A percentile compares a stretch with the other conserved stretches of the same genome.
Evolutionary conservation across 2,329 filamentous ascomycete genomes (phyloP).

Genomic region (Hymenoscyphus albidus): DNA sequence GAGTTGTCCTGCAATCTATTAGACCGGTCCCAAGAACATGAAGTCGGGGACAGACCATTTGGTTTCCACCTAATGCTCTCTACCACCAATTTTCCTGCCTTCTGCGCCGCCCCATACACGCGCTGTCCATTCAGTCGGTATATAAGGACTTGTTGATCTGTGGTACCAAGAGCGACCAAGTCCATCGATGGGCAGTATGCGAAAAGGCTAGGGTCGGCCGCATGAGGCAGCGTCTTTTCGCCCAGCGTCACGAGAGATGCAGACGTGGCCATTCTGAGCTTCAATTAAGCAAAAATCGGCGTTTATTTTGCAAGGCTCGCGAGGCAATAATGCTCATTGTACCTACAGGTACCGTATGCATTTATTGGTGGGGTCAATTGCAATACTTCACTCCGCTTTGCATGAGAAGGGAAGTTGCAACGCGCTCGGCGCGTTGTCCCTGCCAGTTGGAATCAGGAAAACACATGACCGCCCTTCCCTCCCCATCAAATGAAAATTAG

Average conservation of each 20-base stretch:
- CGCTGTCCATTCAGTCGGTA: constrained; percentile 74
- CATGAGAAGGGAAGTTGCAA: background rate
- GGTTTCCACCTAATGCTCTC: constrained; percentile 38
- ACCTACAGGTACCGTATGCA: background rate
- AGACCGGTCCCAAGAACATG: background rate
- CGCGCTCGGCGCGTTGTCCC: background rate
- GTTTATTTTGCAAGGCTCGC: background rate
- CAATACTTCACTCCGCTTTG: background rate
- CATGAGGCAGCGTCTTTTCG: constrained; percentile 54
- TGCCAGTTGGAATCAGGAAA: constrained; percentile 9
- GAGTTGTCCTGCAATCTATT: constrained; percentile 55
- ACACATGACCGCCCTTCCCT: constrained; percentile 3
- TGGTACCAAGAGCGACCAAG: constrained; percentile 69
- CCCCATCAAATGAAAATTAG: too few species aligned
- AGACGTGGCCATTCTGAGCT: background rate
- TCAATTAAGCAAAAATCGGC: background rate
- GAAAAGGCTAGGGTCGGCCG: constrained; percentile 55
- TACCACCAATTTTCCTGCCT: constrained; percentile 36
- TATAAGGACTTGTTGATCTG: constrained; percentile 66
- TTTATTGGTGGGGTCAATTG: too few species aligned
- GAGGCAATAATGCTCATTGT: background rate
- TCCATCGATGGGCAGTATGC: constrained; percentile 83
- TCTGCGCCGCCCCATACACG: constrained; percentile 50
- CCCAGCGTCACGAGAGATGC: constrained; percentile 42
- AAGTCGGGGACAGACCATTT: constrained; percentile 28